Percentiles rank a stretch among this genome's conserved stretches.
Conservation (phyloP, 164 flowering plant species). For the Platanus orientalis region DNA sequence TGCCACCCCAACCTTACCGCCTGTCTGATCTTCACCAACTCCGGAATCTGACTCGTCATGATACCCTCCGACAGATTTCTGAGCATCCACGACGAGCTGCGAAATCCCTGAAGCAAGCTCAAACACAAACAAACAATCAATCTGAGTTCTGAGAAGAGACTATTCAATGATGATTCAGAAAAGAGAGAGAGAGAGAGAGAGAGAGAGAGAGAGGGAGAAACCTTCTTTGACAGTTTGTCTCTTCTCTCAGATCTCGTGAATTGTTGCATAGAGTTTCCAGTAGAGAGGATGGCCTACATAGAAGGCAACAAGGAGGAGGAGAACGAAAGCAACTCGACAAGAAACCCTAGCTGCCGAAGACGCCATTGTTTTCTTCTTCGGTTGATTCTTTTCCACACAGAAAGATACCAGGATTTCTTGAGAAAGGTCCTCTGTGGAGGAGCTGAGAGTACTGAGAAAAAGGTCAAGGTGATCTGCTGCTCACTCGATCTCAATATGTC, state of each 20-base stretch:
- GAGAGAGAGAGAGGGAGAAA: too few relatives aligned
- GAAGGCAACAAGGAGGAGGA: constrained; percentile 39
- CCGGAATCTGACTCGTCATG: constrained; percentile 64
- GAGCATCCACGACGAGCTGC: constrained; percentile 60
- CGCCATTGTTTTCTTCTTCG: constrained; percentile 28
- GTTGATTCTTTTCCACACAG: not conserved
- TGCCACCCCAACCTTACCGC: constrained; percentile 5
- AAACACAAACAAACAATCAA: not conserved
- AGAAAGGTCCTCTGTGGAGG: too few relatives aligned
- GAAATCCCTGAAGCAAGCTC: constrained; percentile 44
- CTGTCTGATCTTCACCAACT: constrained; percentile 12
- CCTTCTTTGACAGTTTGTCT: constrained; percentile 69
- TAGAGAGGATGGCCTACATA: constrained; percentile 86
- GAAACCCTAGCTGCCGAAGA: constrained; percentile 41
- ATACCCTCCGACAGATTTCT: constrained; percentile 67
- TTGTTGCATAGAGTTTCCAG: constrained; percentile 86
- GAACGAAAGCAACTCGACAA: constrained; percentile 35
- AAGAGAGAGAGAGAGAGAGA: constrained; percentile 17
- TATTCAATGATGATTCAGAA: not conserved
- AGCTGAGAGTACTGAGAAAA: too few relatives aligned
- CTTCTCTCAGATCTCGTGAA: constrained; percentile 71
- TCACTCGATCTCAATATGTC: too few relatives aligned
- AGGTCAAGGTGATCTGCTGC: too few relatives aligned
- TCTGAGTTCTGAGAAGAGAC: not conserved
- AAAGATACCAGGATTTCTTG: too few relatives aligned